These are phyloP conservation scores for Irpex sp. DNA, from an alignment of 1,284 basidiomycete genomes.

Conservation along the genomic window DNA sequence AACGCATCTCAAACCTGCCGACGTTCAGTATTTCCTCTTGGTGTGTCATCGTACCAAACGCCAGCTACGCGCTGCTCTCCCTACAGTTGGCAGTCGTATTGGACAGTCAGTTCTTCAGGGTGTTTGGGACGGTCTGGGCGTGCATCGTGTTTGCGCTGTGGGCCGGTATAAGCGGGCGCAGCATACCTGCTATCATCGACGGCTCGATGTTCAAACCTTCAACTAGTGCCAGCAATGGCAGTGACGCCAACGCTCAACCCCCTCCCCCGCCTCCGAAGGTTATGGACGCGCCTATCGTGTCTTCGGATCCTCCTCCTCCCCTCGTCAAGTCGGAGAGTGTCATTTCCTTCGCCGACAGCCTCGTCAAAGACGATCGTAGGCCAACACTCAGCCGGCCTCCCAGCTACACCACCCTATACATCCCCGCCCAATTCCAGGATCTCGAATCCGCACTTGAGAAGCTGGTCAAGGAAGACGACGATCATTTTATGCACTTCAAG, in stretches of 20 bases:
- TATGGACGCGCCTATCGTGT: not conserved
- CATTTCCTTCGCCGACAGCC: not conserved
- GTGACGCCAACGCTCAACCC: not conserved
- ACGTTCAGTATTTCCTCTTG: slow-evolving; percentile 36
- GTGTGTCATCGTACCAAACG: slow-evolving; percentile 43
- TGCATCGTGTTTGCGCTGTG: slow-evolving; percentile 39
- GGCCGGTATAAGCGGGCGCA: slow-evolving; percentile 31
- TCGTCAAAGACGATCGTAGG: not conserved
- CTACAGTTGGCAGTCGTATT: slow-evolving; percentile 36
- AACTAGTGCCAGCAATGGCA: not conserved
- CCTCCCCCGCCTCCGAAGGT: not conserved
- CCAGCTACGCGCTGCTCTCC: slow-evolving; percentile 39
- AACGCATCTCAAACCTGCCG: slow-evolving; percentile 17
- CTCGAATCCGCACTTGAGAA: slow-evolving; percentile 1
- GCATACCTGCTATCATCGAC: slow-evolving; percentile 29
- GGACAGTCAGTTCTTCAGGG: slow-evolving; percentile 26
- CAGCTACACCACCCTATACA: not conserved
- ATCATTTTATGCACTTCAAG: not conserved
- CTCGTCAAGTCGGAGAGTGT: not conserved
- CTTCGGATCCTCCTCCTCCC: not conserved
- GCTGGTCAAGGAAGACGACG: not conserved
- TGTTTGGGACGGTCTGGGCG: slow-evolving; percentile 10
- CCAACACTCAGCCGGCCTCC: not conserved
- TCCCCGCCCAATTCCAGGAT: not conserved
- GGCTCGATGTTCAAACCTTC: slow-evolving; percentile 32